These are phyloP conservation scores for Coemansia brasiliensis DNA, from an alignment of 192 early-diverging fungal genomes.

Conservation along the genomic window DNA sequence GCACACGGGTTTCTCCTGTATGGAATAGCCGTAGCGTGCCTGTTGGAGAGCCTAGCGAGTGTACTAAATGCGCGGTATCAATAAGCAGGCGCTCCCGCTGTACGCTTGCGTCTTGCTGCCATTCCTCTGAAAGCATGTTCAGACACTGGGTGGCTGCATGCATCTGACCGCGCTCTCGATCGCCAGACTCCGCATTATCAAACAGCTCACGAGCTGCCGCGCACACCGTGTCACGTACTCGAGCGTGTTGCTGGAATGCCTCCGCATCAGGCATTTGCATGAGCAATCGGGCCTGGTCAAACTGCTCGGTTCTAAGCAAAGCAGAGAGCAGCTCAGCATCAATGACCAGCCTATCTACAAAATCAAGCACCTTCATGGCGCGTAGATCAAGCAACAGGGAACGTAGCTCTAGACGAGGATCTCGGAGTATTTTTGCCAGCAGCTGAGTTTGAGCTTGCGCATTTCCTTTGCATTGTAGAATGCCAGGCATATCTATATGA, in stretches of 20 bases:
- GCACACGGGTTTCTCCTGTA: not conserved
- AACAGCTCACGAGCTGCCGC: slow-evolving; percentile 40
- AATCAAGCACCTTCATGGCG: not conserved
- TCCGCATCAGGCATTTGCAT: slow-evolving; percentile 14
- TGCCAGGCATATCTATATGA: not conserved
- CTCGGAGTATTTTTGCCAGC: slow-evolving; percentile 1
- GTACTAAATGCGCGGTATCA: slow-evolving; percentile 22
- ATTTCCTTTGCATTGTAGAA: not conserved
- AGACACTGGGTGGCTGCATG: slow-evolving; percentile 24
- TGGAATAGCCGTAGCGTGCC: not conserved
- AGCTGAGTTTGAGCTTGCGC: slow-evolving; percentile 20
- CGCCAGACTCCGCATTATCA: slow-evolving; percentile 37
- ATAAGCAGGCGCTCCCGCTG: slow-evolving; percentile 26
- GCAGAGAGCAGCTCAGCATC: not conserved
- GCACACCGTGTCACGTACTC: slow-evolving; percentile 22
- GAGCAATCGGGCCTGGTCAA: slow-evolving; percentile 15
- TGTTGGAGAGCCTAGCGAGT: slow-evolving; percentile 10
- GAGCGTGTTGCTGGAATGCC: not conserved
- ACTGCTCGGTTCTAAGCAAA: slow-evolving; percentile 1
- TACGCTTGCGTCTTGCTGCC: slow-evolving; percentile 9
- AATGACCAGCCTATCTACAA: not conserved
- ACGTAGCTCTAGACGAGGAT: not conserved
- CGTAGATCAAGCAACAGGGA: not conserved
- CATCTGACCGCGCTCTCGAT: slow-evolving; percentile 17
- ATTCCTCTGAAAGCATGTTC: not conserved